Percentiles rank a stretch among this genome's conserved stretches.
Conservation (phyloP, 2,329 filamentous ascomycete species). For the Fonsecaea multimorphosa region DNA sequence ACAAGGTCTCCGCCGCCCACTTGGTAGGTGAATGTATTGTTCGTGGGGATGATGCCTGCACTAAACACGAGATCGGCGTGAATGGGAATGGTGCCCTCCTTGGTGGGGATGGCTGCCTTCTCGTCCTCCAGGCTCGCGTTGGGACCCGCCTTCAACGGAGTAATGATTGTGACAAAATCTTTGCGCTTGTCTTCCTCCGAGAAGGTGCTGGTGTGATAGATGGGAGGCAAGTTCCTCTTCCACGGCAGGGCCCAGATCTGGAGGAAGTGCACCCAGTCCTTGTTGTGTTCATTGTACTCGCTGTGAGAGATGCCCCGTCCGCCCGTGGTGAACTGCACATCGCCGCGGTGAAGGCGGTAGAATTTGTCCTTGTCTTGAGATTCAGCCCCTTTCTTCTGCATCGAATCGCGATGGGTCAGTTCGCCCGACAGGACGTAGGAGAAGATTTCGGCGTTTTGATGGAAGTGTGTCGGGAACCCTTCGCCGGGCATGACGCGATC, state of each 20-base stretch:
- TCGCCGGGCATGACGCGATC: constrained; percentile 76
- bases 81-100: constrained; percentile 76
- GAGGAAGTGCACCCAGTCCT: constrained; percentile 78
- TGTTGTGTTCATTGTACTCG: constrained; percentile 77
- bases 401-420: constrained; percentile 84
- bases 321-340: constrained; percentile 90
- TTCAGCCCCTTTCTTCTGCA: constrained; percentile 73
- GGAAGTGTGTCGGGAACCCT: constrained; percentile 84
- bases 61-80: constrained; percentile 86
- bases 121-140: constrained; percentile 69
- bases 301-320: constrained; percentile 80
- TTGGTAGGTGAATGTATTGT: constrained; percentile 71
- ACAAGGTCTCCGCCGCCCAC: constrained; percentile 62
- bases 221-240: constrained; percentile 71
- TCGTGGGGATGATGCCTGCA: constrained; percentile 73
- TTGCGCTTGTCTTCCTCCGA: constrained; percentile 73
- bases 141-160: constrained; percentile 71
- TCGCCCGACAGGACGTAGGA: constrained; percentile 84
- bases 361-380: constrained; percentile 66
- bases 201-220: constrained; percentile 78
- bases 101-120: constrained; percentile 64
- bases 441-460: constrained; percentile 89
- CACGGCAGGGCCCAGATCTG: constrained; percentile 89
- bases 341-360: constrained; percentile 74
- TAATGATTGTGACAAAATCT: constrained; percentile 75